Evolutionary conservation across 371 early-diverging fungal genomes (phyloP).

Genomic region (Syncephalastrum racemosum): DNA sequence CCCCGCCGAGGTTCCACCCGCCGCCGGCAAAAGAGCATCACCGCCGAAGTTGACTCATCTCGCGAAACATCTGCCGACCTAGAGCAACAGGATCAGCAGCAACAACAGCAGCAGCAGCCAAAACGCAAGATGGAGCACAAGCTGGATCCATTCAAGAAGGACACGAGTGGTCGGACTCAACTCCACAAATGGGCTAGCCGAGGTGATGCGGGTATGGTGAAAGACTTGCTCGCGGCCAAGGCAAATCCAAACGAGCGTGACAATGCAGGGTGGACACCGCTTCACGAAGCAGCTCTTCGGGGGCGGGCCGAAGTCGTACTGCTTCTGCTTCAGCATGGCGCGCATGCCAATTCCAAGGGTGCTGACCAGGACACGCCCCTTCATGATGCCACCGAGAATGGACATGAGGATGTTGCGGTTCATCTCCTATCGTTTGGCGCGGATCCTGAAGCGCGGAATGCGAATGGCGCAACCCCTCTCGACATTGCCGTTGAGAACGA

Average conservation of each 20-base stretch:
- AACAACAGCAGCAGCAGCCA: constrained; percentile 13
- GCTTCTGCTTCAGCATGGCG: constrained; percentile 69
- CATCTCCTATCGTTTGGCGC: constrained; percentile 65
- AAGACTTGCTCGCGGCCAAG: constrained; percentile 64
- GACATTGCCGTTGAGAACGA: constrained; percentile 58
- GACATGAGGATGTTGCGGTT: constrained; percentile 61
- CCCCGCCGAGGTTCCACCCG: constrained; percentile 5
- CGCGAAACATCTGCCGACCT: constrained; percentile 37
- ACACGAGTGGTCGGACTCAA: constrained; percentile 58
- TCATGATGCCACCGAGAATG: constrained; percentile 78
- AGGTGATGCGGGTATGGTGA: constrained; percentile 56
- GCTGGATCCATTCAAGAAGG: constrained; percentile 48
- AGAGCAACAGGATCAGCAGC: constrained; percentile 6
- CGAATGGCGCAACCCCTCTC: constrained; percentile 52
- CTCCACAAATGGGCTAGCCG: constrained; percentile 55
- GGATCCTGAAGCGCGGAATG: constrained; percentile 46
- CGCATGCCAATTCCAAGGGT: constrained; percentile 70
- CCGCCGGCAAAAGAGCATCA: constrained; percentile 21
- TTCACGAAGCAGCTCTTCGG: constrained; percentile 76
- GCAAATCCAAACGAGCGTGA: constrained; percentile 73
- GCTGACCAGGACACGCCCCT: constrained; percentile 76
- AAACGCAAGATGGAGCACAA: constrained; percentile 15
- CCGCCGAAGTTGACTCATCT: constrained; percentile 15
- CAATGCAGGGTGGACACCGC: constrained; percentile 75
- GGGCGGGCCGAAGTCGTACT: constrained; percentile 64